These are phyloP conservation scores for Suaeda aralocaspica DNA, from an alignment of 148 eudicot species.

Conservation along the genomic window DNA sequence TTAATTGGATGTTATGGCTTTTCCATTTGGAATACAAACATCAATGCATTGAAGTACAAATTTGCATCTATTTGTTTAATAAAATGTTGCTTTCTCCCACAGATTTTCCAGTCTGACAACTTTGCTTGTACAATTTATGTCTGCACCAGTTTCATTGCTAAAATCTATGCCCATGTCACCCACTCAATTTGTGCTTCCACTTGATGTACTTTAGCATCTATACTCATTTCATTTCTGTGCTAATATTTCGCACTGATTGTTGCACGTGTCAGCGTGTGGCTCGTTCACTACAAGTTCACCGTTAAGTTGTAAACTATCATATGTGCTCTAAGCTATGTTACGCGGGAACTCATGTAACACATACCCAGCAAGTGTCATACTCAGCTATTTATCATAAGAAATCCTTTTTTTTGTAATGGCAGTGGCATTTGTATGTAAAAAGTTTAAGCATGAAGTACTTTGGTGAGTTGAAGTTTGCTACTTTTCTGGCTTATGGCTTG, in stretches of 20 bases:
- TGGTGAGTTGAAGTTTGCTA: no score
- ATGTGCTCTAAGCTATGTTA: background rate
- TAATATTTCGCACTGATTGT: background rate
- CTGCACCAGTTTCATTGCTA: background rate
- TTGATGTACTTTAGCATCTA: background rate
- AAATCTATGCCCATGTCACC: background rate
- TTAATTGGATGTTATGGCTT: background rate
- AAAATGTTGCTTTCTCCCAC: background rate
- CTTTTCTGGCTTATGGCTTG: no score
- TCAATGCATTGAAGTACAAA: background rate
- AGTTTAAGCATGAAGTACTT: no score
- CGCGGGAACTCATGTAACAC: background rate
- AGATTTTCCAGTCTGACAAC: background rate
- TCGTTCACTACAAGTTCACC: background rate
- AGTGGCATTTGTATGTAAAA: no score
- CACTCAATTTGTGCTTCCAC: background rate
- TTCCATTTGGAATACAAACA: background rate
- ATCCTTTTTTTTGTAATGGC: background rate
- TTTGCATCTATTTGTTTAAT: slow-evolving; percentile 1
- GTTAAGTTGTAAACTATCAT: no score
- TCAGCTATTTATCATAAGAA: background rate
- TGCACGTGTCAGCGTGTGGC: no score
- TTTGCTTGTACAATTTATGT: background rate
- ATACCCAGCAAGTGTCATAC: background rate
- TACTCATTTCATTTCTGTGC: background rate